Evolutionary conservation across 176 grass and related monocot species (phyloP).

Genomic region (Hsuehochloa calcarea): DNA sequence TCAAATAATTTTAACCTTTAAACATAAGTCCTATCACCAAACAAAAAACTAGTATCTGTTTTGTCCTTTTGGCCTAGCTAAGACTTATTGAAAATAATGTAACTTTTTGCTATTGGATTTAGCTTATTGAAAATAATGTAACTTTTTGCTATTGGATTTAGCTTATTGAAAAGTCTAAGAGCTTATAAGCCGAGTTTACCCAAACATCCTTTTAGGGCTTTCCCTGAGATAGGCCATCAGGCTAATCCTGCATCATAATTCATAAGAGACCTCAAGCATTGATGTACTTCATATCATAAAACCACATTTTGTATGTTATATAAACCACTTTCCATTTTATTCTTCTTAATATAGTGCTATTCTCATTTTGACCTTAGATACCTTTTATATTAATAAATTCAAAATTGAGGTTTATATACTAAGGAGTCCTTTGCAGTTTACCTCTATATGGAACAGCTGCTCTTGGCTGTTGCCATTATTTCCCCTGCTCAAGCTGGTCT

Average conservation of each 20-base stretch:
- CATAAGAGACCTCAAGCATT: neutral
- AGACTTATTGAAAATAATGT: neutral
- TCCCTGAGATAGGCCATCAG: neutral
- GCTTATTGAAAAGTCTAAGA: neutral
- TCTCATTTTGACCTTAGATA: neutral
- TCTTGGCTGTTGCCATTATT: neutral
- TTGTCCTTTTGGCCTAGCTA: neutral
- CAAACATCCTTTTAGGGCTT: neutral
- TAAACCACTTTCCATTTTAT: neutral
- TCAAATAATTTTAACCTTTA: neutral
- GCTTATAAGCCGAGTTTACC: neutral
- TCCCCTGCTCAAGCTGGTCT: neutral
- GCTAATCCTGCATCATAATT: neutral
- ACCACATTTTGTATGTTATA: neutral
- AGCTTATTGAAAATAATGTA: neutral
- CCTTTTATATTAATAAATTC: neutral
- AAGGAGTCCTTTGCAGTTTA: neutral
- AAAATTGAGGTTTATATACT: neutral
- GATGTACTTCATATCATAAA: neutral
- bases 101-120: neutral
- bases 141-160: neutral
- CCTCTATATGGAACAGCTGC: neutral
- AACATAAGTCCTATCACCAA: neutral
- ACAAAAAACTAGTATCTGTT: neutral
- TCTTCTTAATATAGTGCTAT: neutral